Conservation (phyloP, 768 basidiomycete species). For the Suillus variegatus region DNA sequence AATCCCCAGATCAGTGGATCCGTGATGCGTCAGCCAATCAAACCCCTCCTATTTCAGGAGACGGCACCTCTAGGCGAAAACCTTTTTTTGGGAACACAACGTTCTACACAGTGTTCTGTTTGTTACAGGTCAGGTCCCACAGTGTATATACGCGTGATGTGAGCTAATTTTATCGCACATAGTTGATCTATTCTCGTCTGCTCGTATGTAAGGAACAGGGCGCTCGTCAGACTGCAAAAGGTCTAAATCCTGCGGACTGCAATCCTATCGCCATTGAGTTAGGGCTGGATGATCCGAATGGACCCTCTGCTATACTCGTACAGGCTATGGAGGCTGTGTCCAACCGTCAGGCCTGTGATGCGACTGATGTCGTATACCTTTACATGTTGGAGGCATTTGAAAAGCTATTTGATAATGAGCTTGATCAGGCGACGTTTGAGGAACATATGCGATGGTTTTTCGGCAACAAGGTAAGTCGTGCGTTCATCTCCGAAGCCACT, state of each 20-base stretch:
- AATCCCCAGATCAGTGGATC: slow-evolving; percentile 59
- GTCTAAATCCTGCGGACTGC: slow-evolving; percentile 63
- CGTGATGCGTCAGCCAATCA: slow-evolving; percentile 41
- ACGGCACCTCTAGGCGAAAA: slow-evolving; percentile 41
- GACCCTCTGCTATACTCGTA: slow-evolving; percentile 61
- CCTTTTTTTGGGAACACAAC: slow-evolving; percentile 92
- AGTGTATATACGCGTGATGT: slow-evolving; percentile 14
- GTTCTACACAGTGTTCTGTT: slow-evolving; percentile 85
- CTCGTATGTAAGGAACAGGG: slow-evolving; percentile 84
- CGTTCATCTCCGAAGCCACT: background rate
- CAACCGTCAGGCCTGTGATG: slow-evolving; percentile 46
- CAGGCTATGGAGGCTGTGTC: slow-evolving; percentile 62
- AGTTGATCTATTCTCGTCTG: slow-evolving; percentile 90
- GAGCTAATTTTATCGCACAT: slow-evolving; percentile 14
- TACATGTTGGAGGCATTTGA: slow-evolving; percentile 91
- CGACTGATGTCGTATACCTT: slow-evolving; percentile 76
- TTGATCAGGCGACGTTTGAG: slow-evolving; percentile 91
- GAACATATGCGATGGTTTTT: slow-evolving; percentile 96
- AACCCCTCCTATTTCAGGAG: slow-evolving; percentile 21
- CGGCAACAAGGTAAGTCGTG: slow-evolving; percentile 68
- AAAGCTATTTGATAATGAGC: slow-evolving; percentile 89
- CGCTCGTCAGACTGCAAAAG: slow-evolving; percentile 63
- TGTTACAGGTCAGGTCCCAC: slow-evolving; percentile 67
- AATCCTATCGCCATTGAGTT: slow-evolving; percentile 85
- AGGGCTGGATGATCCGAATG: slow-evolving; percentile 84